Base-by-base conservation (phyloP, 192 early-diverging fungal species). In the Rhizophagus clarus region DNA sequence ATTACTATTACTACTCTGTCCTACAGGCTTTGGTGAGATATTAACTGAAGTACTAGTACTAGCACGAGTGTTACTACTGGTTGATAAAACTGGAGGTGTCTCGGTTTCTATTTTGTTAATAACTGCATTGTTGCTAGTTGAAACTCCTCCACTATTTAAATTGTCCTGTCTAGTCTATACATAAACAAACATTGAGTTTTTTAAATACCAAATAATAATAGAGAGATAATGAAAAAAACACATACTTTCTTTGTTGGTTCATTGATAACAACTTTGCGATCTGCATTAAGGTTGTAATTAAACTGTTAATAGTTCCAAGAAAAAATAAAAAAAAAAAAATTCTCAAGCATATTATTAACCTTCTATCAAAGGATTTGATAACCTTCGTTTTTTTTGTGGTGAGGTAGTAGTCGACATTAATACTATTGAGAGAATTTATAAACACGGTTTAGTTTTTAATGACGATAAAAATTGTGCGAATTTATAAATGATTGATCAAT, bases 221-320 rank as follows among this genome's bases (percentile, higher is more conserved):
- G 4, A 40, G 0, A 8, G 22, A 31, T 26, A 66, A 26, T 29
- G 42, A 28, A 42, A 20, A 40, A 40, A 32, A 34, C 20, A 42
- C 42, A 1, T 28, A 74, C 72, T 26, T 74, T 74, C 60, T 74
- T 74, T 24, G 11, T 45, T 28, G 72, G 26, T 45, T 74, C 72
- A 47, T 72, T 72, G 6, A 72, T 37, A 14, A 15, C 17, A 45
- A 74, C 72, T 26, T 37, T 34, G 45, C 72, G 72, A 47, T 45
- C 72, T 51, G 12, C 24, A 60, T 15, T 60, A 0, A 73, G 12
- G 14, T 47, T 10, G 26, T 14, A 14, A 15, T 6, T 51, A 29
- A 29, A 29, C 1, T 56, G n/a, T 51, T 51, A 28, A 20, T 49
- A 45, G 7, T 29, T 47, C 5, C 22, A 74, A 15, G 4, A 5